Evolutionary conservation across 805 yeast genomes (phyloP), one percentile per base, ranked within the genome.

Genomic region (Candida koratica): DNA sequence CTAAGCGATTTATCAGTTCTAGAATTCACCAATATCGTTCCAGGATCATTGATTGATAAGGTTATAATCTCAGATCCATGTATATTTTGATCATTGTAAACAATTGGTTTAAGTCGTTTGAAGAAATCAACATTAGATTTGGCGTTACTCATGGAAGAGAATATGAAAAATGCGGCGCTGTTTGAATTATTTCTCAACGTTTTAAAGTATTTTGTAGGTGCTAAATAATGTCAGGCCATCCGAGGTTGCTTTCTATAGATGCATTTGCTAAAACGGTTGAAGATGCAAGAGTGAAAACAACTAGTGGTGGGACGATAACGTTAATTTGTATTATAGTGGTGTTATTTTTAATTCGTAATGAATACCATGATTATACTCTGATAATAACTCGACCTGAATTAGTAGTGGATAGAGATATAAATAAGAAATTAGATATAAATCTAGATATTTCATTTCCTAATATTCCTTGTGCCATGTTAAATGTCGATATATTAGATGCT

Each of bases 251-350:
- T 32, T 76, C 81, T 28, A 64, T 84, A 41, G 97, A 89, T 60
- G 95, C 90, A n/a, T 89, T 90, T 55, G 75, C 95, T 18, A 90
- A 89, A 61, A 85, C 97, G 4, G 89, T 86, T 23, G 97, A 90
- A 53, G 98, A 93, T 57, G 94, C 95, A 6, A 75, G 85, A 34
- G 77, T 93, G 42, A 79, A 84, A 44, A 93, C 98, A 4, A 73
- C 90, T 4, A 72, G 90, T 6, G 98, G 98, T 36, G 98, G 96
- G 2, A 50, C 87, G 17, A 84, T 93, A 51, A 87, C 97, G 3
- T 51, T 93, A 27, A 62, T 76, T 3, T 83, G 96, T 51, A 51
- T 77, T 3, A 34, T 77, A 5, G 67, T 84, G 3, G 79, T 86
- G 12, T 38, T 81, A 15, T 47, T 82, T 35, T 67, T 93, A 42